phyloP scores from a whole-genome alignment of 306 rosid genomes.

The Dryas drummondii region DNA sequence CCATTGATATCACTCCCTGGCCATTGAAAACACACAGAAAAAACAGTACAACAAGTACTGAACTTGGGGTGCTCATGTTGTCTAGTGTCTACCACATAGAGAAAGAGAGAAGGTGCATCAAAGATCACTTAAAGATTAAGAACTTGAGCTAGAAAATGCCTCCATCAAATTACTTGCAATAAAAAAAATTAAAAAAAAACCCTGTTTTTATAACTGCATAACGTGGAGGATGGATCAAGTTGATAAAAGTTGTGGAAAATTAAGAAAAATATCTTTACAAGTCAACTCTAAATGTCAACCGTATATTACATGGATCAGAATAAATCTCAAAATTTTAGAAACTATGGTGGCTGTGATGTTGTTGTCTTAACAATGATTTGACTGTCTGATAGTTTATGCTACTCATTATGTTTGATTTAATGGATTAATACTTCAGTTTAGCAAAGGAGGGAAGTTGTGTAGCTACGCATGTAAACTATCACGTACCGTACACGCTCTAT shows the following conservation, averaged over 20 bases:
- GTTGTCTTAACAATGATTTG: not conserved
- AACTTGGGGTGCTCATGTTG: constrained; percentile 13
- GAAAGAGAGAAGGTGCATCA: not conserved
- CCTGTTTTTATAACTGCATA: not conserved
- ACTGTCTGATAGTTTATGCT: not conserved
- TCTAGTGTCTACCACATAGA: not conserved
- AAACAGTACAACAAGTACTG: constrained; percentile 1
- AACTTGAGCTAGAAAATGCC: not conserved
- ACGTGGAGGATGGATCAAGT: not conserved
- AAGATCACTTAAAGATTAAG: not conserved
- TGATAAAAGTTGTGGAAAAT: not conserved
- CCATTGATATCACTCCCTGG: constrained; percentile 10
- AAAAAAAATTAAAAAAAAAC: not conserved
- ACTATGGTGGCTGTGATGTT: not conserved
- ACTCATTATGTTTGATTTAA: not conserved
- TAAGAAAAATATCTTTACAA: not conserved
- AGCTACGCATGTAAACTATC: too few relatives aligned
- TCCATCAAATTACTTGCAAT: not conserved
- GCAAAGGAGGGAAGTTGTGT: too few relatives aligned
- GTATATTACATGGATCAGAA: not conserved
- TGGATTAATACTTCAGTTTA: not conserved
- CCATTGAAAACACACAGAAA: constrained; percentile 19
- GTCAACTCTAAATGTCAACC: not conserved
- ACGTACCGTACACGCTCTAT: too few relatives aligned
- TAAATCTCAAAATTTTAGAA: not conserved